Percentiles rank a stretch among this genome's conserved stretches.
These are phyloP conservation scores for Fragaria ananassa DNA, from an alignment of 306 rosid genomes.

Conservation along the genomic window DNA sequence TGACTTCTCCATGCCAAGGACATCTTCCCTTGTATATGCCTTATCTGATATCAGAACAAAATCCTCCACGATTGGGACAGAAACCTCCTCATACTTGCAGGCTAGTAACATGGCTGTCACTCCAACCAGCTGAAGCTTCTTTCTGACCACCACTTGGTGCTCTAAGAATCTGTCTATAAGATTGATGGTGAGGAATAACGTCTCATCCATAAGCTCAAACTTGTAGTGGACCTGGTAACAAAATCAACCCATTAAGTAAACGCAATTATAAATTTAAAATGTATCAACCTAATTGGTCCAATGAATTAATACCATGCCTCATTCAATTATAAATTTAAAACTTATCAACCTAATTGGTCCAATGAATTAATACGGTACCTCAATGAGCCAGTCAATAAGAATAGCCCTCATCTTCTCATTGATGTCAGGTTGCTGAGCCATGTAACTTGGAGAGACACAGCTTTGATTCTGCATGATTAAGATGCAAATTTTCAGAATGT, in stretches of 20 bases:
- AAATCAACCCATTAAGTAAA: not conserved
- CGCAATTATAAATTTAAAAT: not conserved
- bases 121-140: conserved; percentile 61
- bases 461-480: conserved; percentile 33
- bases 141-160: conserved; percentile 37
- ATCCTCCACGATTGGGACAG: conserved; percentile 58
- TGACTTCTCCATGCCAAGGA: conserved; percentile 55
- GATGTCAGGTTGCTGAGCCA: conserved; percentile 49
- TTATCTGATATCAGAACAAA: conserved; percentile 58
- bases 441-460: conserved; percentile 39
- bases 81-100: conserved; percentile 63
- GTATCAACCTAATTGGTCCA: not conserved
- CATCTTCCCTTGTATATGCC: conserved; percentile 47
- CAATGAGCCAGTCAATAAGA: conserved; percentile 60
- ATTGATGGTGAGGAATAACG: conserved; percentile 50
- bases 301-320: conserved; percentile 32
- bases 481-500: not conserved
- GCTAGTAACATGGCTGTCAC: conserved; percentile 60
- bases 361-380: conserved; percentile 29
- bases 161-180: conserved; percentile 56
- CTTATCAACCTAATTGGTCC: not conserved
- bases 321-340: not conserved
- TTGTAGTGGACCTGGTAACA: conserved; percentile 54
- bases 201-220: conserved; percentile 67
- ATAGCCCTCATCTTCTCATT: conserved; percentile 62